phyloP scores from a whole-genome alignment of 306 rosid species.

The Rosa chinensis region DNA sequence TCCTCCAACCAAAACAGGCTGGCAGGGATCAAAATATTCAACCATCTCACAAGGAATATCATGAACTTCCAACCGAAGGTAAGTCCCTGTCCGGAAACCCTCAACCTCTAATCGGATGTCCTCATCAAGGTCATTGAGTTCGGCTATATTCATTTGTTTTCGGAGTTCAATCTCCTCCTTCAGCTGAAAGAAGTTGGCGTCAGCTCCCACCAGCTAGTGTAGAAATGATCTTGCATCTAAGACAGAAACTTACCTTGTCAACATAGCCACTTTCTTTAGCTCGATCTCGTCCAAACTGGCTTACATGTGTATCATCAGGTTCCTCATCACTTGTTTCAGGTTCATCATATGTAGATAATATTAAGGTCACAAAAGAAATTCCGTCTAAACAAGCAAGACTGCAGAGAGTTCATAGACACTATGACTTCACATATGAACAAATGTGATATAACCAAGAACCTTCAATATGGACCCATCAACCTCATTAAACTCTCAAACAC shows the following conservation, averaged over 20 bases:
- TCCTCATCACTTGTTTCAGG: constrained; percentile 60
- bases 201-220: constrained; percentile 16
- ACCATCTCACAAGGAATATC: constrained; percentile 86
- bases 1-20: constrained; percentile 92
- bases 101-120: constrained; percentile 71
- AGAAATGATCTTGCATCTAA: constrained; percentile 9
- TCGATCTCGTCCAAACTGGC: constrained; percentile 42
- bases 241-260: constrained; percentile 65
- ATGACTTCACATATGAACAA: neutral
- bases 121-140: constrained; percentile 85
- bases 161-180: constrained; percentile 78
- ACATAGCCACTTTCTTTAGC: constrained; percentile 60
- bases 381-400: neutral
- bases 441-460: neutral
- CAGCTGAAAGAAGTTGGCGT: constrained; percentile 50
- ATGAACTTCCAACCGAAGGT: constrained; percentile 86
- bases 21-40: constrained; percentile 78
- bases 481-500: neutral
- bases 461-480: neutral
- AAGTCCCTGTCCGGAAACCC: constrained; percentile 84
- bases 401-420: neutral
- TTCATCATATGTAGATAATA: constrained; percentile 53
- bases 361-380: constrained; percentile 56
- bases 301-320: constrained; percentile 36
- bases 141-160: constrained; percentile 83